Evolutionary conservation across 1,284 basidiomycete species (phyloP).

Genomic region (Trichosporon asahii): DNA sequence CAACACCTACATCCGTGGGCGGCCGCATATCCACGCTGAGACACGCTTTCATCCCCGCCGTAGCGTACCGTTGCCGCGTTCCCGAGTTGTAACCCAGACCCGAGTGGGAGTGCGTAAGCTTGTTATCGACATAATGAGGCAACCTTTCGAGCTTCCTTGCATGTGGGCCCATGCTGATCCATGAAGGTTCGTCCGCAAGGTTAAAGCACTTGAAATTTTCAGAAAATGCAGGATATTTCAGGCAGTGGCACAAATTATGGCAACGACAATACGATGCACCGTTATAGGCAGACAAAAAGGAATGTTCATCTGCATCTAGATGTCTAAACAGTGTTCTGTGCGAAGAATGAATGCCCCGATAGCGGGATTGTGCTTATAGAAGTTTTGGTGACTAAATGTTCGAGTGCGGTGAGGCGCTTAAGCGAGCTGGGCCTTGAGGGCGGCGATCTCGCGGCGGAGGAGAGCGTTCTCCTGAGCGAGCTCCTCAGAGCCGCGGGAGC

Average conservation of each 20-base stretch:
- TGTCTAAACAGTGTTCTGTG: background rate
- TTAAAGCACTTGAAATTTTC: background rate
- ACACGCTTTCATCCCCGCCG: background rate
- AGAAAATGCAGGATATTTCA: background rate
- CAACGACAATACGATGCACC: background rate
- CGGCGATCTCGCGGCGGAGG: slow-evolving; percentile 1
- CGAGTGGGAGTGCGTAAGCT: background rate
- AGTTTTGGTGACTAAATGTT: background rate
- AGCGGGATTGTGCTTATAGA: background rate
- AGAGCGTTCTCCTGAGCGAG: slow-evolving; percentile 1
- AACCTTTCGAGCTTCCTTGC: background rate
- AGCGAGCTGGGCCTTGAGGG: background rate
- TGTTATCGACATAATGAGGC: background rate
- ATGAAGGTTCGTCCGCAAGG: background rate
- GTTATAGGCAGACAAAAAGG: background rate
- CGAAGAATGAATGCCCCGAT: background rate
- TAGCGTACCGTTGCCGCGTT: background rate
- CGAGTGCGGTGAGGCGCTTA: background rate
- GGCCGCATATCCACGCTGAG: too few species aligned
- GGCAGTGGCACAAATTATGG: too few species aligned
- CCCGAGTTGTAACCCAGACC: background rate
- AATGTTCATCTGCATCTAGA: background rate
- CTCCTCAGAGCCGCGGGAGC: background rate
- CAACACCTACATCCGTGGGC: too few species aligned
- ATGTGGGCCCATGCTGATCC: background rate